Evolutionary conservation across 139 green algal genomes (phyloP).

Genomic region (Coelastrella sp.): DNA sequence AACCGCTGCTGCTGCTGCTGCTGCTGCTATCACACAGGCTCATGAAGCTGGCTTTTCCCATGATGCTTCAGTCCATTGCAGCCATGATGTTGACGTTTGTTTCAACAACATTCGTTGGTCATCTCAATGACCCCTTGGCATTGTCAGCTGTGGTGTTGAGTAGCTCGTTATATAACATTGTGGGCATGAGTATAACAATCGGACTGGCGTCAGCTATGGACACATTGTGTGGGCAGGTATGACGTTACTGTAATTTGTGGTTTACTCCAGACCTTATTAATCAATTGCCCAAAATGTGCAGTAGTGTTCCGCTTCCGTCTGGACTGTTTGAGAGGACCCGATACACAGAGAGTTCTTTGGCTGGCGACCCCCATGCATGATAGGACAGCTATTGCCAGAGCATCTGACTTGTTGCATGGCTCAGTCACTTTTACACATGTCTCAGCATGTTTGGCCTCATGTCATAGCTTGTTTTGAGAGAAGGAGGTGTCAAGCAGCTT

Average conservation of each 20-base stretch:
- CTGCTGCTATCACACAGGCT: background rate
- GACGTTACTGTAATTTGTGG: too few species aligned
- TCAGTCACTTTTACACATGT: too few species aligned
- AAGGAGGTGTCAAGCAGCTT: background rate
- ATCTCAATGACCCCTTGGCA: slow-evolving; percentile 30
- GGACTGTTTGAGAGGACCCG: too few species aligned
- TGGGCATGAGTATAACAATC: slow-evolving; percentile 29
- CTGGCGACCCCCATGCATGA: too few species aligned
- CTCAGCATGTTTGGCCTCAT: too few species aligned
- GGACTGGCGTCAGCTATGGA: slow-evolving; percentile 44
- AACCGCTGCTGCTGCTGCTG: background rate
- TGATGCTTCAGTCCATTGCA: slow-evolving; percentile 8
- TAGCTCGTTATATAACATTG: slow-evolving; percentile 29
- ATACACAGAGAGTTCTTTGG: too few species aligned
- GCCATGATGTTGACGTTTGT: slow-evolving; percentile 29
- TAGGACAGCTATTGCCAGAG: too few species aligned
- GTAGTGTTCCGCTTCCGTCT: too few species aligned
- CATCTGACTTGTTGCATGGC: too few species aligned
- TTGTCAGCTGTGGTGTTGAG: slow-evolving; percentile 28
- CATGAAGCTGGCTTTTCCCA: slow-evolving; percentile 15
- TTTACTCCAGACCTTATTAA: background rate
- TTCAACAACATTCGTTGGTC: slow-evolving; percentile 22
- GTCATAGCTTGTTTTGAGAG: too few species aligned
- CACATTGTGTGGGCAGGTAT: slow-evolving; percentile 43
- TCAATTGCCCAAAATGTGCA: too few species aligned